These are phyloP conservation scores for Lipomyces lipofer DNA, from an alignment of 805 yeast species.

Conservation along the genomic window DNA sequence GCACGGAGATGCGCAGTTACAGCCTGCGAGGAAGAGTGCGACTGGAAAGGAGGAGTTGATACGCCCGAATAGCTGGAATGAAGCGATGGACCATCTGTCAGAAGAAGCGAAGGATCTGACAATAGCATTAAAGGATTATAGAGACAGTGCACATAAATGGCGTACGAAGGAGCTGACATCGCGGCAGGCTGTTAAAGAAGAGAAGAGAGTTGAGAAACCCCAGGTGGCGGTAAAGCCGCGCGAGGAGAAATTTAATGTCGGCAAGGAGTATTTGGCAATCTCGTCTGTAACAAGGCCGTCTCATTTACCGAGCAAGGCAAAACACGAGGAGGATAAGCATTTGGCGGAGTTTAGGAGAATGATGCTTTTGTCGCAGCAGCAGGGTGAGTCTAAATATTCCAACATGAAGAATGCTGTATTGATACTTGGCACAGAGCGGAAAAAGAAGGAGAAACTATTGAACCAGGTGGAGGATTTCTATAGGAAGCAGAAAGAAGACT, in stretches of 20 bases:
- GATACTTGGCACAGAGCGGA: slow-evolving; percentile 16
- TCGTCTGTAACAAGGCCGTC: slow-evolving; percentile 59
- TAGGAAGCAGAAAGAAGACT: slow-evolving; percentile 33
- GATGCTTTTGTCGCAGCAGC: slow-evolving; percentile 35
- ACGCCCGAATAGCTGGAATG: slow-evolving; percentile 24
- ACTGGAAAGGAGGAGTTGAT: background rate
- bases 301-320: slow-evolving; percentile 65
- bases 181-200: background rate
- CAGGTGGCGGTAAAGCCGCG: background rate
- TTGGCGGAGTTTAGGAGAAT: slow-evolving; percentile 52
- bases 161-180: slow-evolving; percentile 9
- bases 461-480: slow-evolving; percentile 25
- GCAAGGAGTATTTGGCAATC: slow-evolving; percentile 29
- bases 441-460: slow-evolving; percentile 20
- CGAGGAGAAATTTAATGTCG: background rate
- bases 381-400: slow-evolving; percentile 5
- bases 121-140: slow-evolving; percentile 33
- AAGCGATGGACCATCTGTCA: slow-evolving; percentile 39
- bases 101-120: slow-evolving; percentile 43
- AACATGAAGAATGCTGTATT: background rate
- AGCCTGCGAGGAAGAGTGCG: background rate
- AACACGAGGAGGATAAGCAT: slow-evolving; percentile 55
- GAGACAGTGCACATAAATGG: slow-evolving; percentile 16
- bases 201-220: background rate
- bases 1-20: background rate